phyloP scores from a whole-genome alignment of 2,329 filamentous ascomycete genomes.

The Diplodia seriata region DNA sequence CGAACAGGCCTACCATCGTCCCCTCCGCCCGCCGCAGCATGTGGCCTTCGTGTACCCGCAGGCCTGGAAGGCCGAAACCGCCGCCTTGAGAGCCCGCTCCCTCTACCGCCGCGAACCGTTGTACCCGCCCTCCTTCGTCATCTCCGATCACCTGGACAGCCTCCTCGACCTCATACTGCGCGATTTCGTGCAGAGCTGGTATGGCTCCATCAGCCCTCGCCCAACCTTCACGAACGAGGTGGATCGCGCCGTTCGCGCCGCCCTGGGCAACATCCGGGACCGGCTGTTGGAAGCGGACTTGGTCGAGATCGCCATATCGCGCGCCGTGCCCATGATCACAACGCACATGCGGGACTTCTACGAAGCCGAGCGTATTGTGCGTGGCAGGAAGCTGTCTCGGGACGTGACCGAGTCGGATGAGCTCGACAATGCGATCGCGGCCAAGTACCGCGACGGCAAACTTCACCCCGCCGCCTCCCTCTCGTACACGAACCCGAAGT shows the following conservation, averaged over 20 bases:
- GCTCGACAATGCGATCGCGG: constrained; percentile 92
- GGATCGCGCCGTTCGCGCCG: constrained; percentile 77
- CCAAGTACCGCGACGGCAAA: constrained; percentile 86
- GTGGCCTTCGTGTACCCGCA: constrained; percentile 67
- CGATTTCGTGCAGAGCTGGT: constrained; percentile 91
- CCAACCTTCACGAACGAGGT: constrained; percentile 85
- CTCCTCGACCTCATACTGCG: constrained; percentile 77
- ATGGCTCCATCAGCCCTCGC: constrained; percentile 80
- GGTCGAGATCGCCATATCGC: constrained; percentile 80
- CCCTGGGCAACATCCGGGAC: constrained; percentile 73
- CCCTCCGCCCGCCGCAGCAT: constrained; percentile 41
- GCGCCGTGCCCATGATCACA: constrained; percentile 86
- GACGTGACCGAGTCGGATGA: constrained; percentile 96
- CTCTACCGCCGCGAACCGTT: constrained; percentile 73
- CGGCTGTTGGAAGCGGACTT: constrained; percentile 78
- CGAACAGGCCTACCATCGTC: constrained; percentile 43
- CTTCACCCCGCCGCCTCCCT: constrained; percentile 86
- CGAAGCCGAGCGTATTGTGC: constrained; percentile 83
- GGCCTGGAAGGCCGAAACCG: constrained; percentile 74
- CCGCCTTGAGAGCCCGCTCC: constrained; percentile 69
- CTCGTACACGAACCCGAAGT: constrained; percentile 81
- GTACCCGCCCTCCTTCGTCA: constrained; percentile 75
- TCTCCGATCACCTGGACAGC: constrained; percentile 81
- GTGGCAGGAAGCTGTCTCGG: constrained; percentile 85
- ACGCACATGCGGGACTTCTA: constrained; percentile 89